A percentile compares a stretch with the other conserved stretches of the same genome.
These are phyloP conservation scores for Ceratobasidium sp. DNA, from an alignment of 1,284 basidiomycete genomes.

Conservation along the genomic window DNA sequence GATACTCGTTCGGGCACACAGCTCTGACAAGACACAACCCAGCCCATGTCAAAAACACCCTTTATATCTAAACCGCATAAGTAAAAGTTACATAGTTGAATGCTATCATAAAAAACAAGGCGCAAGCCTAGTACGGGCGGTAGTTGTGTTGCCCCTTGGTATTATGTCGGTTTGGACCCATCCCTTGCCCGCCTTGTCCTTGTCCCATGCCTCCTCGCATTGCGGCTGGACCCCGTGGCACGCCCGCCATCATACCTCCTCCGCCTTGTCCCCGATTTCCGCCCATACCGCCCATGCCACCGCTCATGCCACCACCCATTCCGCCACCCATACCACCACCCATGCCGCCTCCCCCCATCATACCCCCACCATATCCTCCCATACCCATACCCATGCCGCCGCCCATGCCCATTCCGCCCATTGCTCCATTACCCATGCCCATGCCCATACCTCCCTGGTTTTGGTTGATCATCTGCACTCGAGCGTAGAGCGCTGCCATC, in stretches of 20 bases:
- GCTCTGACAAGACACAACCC: background rate
- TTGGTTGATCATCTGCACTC: slow-evolving; percentile 68
- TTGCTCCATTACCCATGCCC: slow-evolving; percentile 46
- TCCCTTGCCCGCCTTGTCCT: slow-evolving; percentile 53
- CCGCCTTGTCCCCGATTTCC: slow-evolving; percentile 51
- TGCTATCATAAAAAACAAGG: background rate
- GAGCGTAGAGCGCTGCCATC: slow-evolving; percentile 81
- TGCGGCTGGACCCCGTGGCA: slow-evolving; percentile 60
- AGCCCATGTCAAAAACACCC: background rate
- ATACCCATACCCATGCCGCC: slow-evolving; percentile 67
- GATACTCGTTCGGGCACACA: no score
- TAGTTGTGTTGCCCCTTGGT: slow-evolving; percentile 80
- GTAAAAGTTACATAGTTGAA: slow-evolving; percentile 34
- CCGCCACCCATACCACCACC: slow-evolving; percentile 1
- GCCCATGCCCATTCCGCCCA: slow-evolving; percentile 54
- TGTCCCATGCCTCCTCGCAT: slow-evolving; percentile 58
- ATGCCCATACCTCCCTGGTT: slow-evolving; percentile 53
- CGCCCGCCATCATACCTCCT: slow-evolving; percentile 44
- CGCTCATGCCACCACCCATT: slow-evolving; percentile 52
- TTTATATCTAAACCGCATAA: background rate
- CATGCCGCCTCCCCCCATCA: slow-evolving; percentile 54
- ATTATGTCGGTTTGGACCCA: slow-evolving; percentile 66
- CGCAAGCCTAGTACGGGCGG: slow-evolving; percentile 69
- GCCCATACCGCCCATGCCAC: slow-evolving; percentile 50
- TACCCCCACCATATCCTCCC: slow-evolving; percentile 57